phyloP scores from a whole-genome alignment of 148 eudicot species.

The Spergularia marina region DNA sequence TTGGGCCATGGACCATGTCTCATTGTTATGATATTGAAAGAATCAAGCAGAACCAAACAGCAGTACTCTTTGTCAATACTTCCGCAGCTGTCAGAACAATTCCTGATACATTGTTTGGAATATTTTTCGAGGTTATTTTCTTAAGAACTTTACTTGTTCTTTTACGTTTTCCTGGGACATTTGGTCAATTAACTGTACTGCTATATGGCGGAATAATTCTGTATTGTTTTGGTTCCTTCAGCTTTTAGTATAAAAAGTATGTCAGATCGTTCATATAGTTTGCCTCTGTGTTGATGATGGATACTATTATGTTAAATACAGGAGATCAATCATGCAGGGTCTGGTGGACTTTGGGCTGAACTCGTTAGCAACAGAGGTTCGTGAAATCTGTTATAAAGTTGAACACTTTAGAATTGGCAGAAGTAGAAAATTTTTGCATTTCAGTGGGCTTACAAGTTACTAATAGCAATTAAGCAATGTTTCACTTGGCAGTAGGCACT shows the following conservation, averaged over 20 bases:
- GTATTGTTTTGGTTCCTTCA: neutral
- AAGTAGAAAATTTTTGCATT: neutral
- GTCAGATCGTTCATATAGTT: neutral
- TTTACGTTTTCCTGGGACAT: neutral
- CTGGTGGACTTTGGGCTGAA: constrained; percentile 98
- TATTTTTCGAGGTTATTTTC: constrained; percentile 72
- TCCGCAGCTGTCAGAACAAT: constrained; percentile 45
- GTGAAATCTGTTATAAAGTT: too few relatives aligned
- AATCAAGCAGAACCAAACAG: constrained; percentile 48
- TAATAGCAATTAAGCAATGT: neutral
- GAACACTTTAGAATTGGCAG: neutral
- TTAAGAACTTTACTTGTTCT: neutral
- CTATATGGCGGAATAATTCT: neutral
- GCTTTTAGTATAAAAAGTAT: neutral
- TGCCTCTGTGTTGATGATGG: constrained; percentile 3
- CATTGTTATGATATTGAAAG: constrained; percentile 33
- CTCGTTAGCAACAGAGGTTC: constrained; percentile 74
- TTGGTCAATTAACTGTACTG: neutral
- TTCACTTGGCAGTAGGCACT: neutral
- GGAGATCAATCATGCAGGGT: constrained; percentile 96
- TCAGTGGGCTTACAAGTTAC: too few relatives aligned
- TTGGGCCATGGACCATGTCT: constrained; percentile 34
- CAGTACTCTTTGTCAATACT: constrained; percentile 55
- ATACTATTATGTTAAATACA: constrained; percentile 31
- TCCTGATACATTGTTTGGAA: constrained; percentile 71